Base-by-base conservation (phyloP, 805 yeast genomes). In the Kuraishia cidri region DNA sequence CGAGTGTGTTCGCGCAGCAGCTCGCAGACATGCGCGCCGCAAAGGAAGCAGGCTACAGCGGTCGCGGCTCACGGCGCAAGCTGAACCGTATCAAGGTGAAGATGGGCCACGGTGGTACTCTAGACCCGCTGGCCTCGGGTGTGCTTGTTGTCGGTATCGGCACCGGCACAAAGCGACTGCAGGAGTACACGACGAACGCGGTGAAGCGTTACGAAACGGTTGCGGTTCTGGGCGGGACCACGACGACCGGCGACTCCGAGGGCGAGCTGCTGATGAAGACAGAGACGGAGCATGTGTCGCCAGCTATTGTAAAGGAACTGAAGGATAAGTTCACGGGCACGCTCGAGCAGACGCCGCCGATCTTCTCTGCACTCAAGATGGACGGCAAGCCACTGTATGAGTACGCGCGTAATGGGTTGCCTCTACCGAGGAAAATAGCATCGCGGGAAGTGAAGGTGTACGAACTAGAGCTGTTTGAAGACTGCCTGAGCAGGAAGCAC, bases 51-150 rank as follows among this genome's bases (percentile, higher is more conserved):
- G 50, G 66, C 11, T 50, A 58, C 21, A 53, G 52, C 26, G 62
- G 64, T 33, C 64, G 60, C 34, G 64, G 74, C 24, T 66, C 73
- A 28, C 66, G 69, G 37, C 67, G 72, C 34, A 70, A 72, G 37
- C 62, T 70, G 19, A 59, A 67, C 16, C 64, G 64, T 21, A 60
- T 71, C 4, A 78, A 77, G 45, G 76, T 88, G 22, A 92, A 92
- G 48, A 80, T 90, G 65, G 99, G 99, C 1, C 99, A 92, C 54
- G 99, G 98, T 13, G 99, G 99, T 7, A 92, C 99, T 0, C 62
- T 92, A 24, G 99, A 92, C 48, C 97, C 97, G 0, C 58, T 84
- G 27, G 99, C 99, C 0, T 77, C 87, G n/a, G 99, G 99, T 8
- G 88, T 90, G 1, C 55, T 84, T 26, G 90, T 94, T 2, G 66